Base-by-base conservation (phyloP, 2,329 filamentous ascomycete genomes). In the Botryosphaeria agaves region DNA sequence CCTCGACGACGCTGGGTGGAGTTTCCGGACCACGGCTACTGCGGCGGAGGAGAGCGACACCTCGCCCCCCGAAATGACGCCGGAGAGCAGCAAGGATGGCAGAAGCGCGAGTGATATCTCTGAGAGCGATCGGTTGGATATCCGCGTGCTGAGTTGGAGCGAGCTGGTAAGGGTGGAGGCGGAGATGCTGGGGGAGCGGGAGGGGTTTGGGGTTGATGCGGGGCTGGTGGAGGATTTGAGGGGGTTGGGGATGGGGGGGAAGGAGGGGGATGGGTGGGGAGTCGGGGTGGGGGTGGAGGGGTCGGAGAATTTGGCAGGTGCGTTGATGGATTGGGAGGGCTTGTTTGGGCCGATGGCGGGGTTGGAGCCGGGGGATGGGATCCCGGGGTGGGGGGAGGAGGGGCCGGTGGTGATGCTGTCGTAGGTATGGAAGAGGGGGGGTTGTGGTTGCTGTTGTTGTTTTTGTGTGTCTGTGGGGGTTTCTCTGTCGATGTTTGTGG, bases 11-110 rank as follows among this genome's bases (percentile, higher is more conserved):
- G 18, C 27, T n/a, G 32, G 19, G 5, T 31, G 8, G 24, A 28
- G 11, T 28, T n/a, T n/a, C n/a, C n/a, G n/a, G n/a, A n/a, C n/a
- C n/a, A 34, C 32, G 32, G 30, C 14, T 26, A 19, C 27, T 30
- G 26, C 25, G 26, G n/a, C 14, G 7, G 7, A 9, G 14, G 5
- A 5, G 8, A 20, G 5, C 26, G 20, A 23, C 4, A 9, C 12
- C 14, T 5, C n/a, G 12, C 16, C 11, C 9, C 4, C 4, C 4
- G 17, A 33, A 27, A n/a, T n/a, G n/a, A n/a, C n/a, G n/a, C n/a
- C n/a, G n/a, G 19, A n/a, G 18, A 32, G 8, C 26, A 33, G 12
- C 33, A 27, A 4, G 12, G 15, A 18, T 7, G 26, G 5, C n/a
- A 18, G 6, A 30, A 29, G 6, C 8, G 14, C 8, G 24, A 23